A percentile compares a stretch with the other conserved stretches of the same genome.
phyloP scores from a whole-genome alignment of 2,329 filamentous ascomycete genomes.

The Colletotrichum horii region DNA sequence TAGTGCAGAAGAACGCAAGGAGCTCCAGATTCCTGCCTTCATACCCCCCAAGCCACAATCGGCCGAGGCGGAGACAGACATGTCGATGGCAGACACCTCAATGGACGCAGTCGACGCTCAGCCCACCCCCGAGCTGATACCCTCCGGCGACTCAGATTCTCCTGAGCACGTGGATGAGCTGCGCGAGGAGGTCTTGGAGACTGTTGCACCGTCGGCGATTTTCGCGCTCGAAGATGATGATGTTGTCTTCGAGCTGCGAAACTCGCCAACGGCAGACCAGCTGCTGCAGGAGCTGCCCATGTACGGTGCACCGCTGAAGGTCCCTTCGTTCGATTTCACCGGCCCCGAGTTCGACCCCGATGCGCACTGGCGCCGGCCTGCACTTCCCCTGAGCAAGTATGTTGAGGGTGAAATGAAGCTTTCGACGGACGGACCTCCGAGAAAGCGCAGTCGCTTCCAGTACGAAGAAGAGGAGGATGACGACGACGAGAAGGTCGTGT shows the following conservation, averaged over 20 bases:
- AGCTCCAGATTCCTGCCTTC: slow-evolving; percentile 70
- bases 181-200: slow-evolving; percentile 47
- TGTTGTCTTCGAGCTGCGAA: slow-evolving; percentile 78
- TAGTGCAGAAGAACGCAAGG: slow-evolving; percentile 64
- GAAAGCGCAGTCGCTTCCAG: slow-evolving; percentile 82
- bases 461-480: slow-evolving; percentile 77
- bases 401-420: slow-evolving; percentile 81
- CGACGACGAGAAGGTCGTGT: slow-evolving; percentile 46
- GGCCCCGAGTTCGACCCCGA: slow-evolving; percentile 69
- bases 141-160: slow-evolving; percentile 67
- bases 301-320: slow-evolving; percentile 69
- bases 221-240: slow-evolving; percentile 85
- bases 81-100: slow-evolving; percentile 37
- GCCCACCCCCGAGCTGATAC: slow-evolving; percentile 69
- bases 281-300: slow-evolving; percentile 82
- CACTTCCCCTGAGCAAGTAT: slow-evolving; percentile 85
- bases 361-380: slow-evolving; percentile 75
- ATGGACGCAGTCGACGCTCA: slow-evolving; percentile 46
- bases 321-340: slow-evolving; percentile 62
- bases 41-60: slow-evolving; percentile 48
- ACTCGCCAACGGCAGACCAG: slow-evolving; percentile 76
- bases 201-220: slow-evolving; percentile 75
- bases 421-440: slow-evolving; percentile 66
- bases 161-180: slow-evolving; percentile 48
- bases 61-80: slow-evolving; percentile 33